phyloP scores from a whole-genome alignment of 257 asterid genomes.

The Cordia subcordata region DNA sequence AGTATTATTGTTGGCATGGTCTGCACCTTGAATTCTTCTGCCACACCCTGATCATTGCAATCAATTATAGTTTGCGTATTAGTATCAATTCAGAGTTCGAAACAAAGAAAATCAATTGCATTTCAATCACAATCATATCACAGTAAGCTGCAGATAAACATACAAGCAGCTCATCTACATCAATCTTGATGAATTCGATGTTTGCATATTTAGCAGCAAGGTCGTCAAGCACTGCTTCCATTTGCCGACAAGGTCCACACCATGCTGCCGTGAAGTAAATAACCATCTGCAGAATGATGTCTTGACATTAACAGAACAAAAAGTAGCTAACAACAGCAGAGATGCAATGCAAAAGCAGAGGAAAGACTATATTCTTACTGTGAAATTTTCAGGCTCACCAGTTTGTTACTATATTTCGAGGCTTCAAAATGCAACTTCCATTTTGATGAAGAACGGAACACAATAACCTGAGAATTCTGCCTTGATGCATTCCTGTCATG shows the following conservation, averaged over 20 bases:
- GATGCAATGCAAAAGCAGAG: not conserved
- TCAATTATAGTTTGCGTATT: not conserved
- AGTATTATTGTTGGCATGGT: conserved; percentile 32
- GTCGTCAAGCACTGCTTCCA: conserved; percentile 46
- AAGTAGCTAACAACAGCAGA: too few species aligned
- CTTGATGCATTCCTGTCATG: conserved; percentile 15
- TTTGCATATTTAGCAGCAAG: conserved; percentile 49
- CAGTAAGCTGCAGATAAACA: conserved; percentile 16
- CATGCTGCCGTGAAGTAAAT: conserved; percentile 67
- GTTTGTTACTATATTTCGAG: conserved; percentile 49
- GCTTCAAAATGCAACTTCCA: conserved; percentile 59
- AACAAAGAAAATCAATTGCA: not conserved
- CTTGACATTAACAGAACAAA: too few species aligned
- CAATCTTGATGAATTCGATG: conserved; percentile 69
- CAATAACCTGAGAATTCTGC: conserved; percentile 36
- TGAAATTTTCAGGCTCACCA: conserved; percentile 26
- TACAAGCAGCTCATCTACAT: conserved; percentile 61
- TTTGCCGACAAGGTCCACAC: conserved; percentile 63
- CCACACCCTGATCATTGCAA: conserved; percentile 23
- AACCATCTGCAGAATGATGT: conserved; percentile 44
- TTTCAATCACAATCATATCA: not conserved
- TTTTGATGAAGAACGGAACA: conserved; percentile 42
- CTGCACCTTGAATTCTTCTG: conserved; percentile 20
- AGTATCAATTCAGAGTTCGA: not conserved
- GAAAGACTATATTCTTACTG: too few species aligned